Base-by-base conservation (phyloP, 2,329 filamentous ascomycete genomes). In the Hirsutella minnesotensis region DNA sequence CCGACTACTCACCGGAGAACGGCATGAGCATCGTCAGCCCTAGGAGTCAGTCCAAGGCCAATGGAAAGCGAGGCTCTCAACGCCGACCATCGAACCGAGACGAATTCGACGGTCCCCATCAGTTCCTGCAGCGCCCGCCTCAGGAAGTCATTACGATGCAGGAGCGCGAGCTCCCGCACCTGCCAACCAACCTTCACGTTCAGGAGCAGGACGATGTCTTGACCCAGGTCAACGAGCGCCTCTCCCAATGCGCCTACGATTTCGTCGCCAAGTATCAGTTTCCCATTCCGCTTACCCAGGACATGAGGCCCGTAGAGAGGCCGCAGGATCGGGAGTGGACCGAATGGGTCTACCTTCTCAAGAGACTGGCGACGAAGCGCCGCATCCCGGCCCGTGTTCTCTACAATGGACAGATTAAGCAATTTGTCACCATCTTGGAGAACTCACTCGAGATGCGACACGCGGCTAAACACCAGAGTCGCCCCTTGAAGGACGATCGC, bases 261-360 rank as follows among this genome's bases (percentile, higher is more conserved):
- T 94, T 94, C 63, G 81, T 94, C 54, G 86, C 86, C 53, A 88
- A 87, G 63, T 92, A 92, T 60, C 86, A 90, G 63, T 94, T 94
- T 58, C 86, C 86, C 12, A 88, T 94, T 52, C 86, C 86, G 10
- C 65, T 92, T 54, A 85, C 86, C 44, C 77, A 83, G 60, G 84
- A 90, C 60, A 88, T 88, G 75, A 76, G 85, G 51, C 81, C 82
- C 2, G 73, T 89, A 42, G 79, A 83, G 58, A 69, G 79, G 38
- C 79, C 85, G 27, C 79, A 81, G 55, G 85, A 89, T 63, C 75
- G 85, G 48, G 86, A 92, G 61, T 94, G 86, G 86, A 90, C 85
- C 38, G 86, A 94, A 65, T 94, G 86, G 86, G 86, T 90, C 44
- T 87, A 89, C 61, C 74, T 94, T 45, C 70, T 94, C 51, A 92